Evolutionary conservation across 805 yeast genomes (phyloP), one percentile per base, ranked within the genome.

Genomic region (Jamesozyma hellenica): DNA sequence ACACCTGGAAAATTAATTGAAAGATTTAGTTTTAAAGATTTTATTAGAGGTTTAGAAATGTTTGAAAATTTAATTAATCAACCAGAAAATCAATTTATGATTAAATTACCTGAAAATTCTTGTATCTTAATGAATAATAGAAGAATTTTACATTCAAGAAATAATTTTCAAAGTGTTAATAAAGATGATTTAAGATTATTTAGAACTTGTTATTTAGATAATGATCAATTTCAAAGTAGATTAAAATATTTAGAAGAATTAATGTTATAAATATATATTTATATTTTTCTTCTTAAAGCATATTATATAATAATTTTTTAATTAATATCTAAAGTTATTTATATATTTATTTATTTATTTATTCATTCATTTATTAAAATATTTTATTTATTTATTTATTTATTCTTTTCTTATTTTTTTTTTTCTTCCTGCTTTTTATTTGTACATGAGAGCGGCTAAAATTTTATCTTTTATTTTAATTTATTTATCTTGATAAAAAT

Each of bases 171-270:
- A 69, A 7, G 66, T 17, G 12, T 63, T 23, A 19, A 35, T 11
- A 28, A 28, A 15, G 30, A 28, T n/a, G 15, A 30, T n/a, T 17
- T 30, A 15, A 67, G 92, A 45, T 78, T 86, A 82, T 62, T 83
- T 40, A 78, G 80, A 70, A 90, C 90, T 1, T 75, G 85, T 36
- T 82, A 82, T 54, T 60, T 80, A 21, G 90, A 82, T 52, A 75
- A 74, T 15, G 94, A 82, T 53, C 67, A 82, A 28, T 80, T 70
- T 56, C 64, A 76, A 44, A 79, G 87, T n/a, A 75, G 67, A 45
- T 55, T 78, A 34, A 65, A 79, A 49, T 60, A 58, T 18, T 31
- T 60, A 28, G 58, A 53, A 30, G 57, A 52, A 34, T 45, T 48
- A 34, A 7, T 14, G n/a, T 25, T n/a, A 4, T 12, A 17, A 7